These are phyloP conservation scores for Pichia heedii DNA, from an alignment of 805 yeast genomes.

Conservation along the genomic window DNA sequence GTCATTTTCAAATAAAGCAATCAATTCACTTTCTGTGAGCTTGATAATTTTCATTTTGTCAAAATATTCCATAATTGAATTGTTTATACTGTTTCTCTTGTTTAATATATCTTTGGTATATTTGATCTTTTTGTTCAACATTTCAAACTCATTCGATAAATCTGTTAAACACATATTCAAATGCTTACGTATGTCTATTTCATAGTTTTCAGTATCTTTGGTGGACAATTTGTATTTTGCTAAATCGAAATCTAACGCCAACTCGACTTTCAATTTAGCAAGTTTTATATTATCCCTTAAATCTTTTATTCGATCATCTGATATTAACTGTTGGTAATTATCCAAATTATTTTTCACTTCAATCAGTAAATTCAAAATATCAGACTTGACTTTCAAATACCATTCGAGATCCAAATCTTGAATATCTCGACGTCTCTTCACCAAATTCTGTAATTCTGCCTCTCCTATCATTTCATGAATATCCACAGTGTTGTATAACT, in stretches of 20 bases:
- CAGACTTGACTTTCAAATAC: not conserved
- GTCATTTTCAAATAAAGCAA: conserved; percentile 22
- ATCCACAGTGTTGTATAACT: too few relatives aligned
- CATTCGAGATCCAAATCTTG: conserved; percentile 24
- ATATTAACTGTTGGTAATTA: conserved; percentile 5
- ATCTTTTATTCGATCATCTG: conserved; percentile 12
- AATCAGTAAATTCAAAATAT: conserved; percentile 12
- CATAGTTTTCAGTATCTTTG: conserved; percentile 15
- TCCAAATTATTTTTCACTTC: conserved; percentile 13
- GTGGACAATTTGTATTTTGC: conserved; percentile 12
- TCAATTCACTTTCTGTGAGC: conserved; percentile 17
- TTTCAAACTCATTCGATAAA: conserved; percentile 16
- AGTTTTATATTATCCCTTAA: conserved; percentile 14
- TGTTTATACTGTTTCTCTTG: conserved; percentile 20
- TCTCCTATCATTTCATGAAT: not conserved
- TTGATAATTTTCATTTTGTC: conserved; percentile 16
- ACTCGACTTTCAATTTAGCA: conserved; percentile 12
- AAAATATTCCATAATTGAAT: conserved; percentile 18
- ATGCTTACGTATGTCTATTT: conserved; percentile 12
- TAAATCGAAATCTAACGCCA: conserved; percentile 16
- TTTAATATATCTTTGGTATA: conserved; percentile 17
- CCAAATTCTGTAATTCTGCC: conserved; percentile 14
- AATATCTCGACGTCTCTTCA: conserved; percentile 22
- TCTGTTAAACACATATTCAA: conserved; percentile 16
- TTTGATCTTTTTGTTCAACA: conserved; percentile 14